Base-by-base conservation (phyloP, 2,329 filamentous ascomycete species). In the Diaporthe australafricana region DNA sequence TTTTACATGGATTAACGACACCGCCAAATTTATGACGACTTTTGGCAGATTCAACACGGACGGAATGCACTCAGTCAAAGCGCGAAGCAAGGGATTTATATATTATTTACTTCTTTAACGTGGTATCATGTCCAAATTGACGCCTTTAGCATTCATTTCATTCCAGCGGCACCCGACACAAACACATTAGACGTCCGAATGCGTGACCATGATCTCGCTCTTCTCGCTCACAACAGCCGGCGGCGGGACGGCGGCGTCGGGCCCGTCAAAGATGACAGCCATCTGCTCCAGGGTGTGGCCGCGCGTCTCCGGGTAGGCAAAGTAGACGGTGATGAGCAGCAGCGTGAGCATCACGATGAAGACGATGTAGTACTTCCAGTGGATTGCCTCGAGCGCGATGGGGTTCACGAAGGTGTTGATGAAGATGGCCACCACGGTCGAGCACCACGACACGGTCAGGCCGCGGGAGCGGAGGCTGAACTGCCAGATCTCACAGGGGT, bases 391-490 rank as follows among this genome's bases (percentile, higher is more conserved):
- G 45, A 76, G 70, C 45, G 70, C 75, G 17, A 76, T 71, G 27
- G 74, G 72, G 68, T 76, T 76, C 27, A 73, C 71, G 22, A 71
- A 76, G 52, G 68, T 70, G 71, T 71, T 75, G 60, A 75, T 75
- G 45, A 75, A 55, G 35, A 69, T 73, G 14, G 74, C 74, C 3
- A 30, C 12, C 16, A 69, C 71, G 42, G 48, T 60, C 3, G 67
- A 56, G 30, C 73, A 52, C 72, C 66, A 67, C n/a, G 69, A 57
- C 6, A 75, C 77, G 74, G 80, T 79, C 67, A 86, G 78, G 52
- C 85, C 85, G 78, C 86, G 86, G 71, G 84, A 83, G 63, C 85
- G 84, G 70, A 87, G 82, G 72, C 81, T 82, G 79, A 84, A 87
- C 4, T 85, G 84, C 71, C 86, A 77, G 73, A 87, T 86, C 74